Percentiles rank a stretch among this genome's conserved stretches.
phyloP scores from a whole-genome alignment of 805 yeast genomes.

The Candida silvatica region DNA sequence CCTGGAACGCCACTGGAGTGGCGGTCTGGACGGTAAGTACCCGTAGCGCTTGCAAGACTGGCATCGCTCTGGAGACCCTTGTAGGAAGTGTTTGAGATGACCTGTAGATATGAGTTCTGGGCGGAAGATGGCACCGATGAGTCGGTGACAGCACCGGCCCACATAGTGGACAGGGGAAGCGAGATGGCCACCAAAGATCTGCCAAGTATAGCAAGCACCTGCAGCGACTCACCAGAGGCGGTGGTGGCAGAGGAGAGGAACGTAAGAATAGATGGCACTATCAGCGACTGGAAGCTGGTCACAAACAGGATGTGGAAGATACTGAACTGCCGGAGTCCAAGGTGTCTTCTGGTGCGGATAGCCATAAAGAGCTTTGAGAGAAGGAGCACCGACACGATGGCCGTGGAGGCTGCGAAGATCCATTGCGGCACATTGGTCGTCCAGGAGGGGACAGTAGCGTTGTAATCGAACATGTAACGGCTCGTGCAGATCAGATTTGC shows the following conservation, averaged over 20 bases:
- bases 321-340: slow-evolving; percentile 80
- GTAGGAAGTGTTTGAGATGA: background rate
- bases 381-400: slow-evolving; percentile 52
- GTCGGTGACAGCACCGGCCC: slow-evolving; percentile 72
- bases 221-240: slow-evolving; percentile 20
- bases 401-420: slow-evolving; percentile 61
- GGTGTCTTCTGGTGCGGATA: slow-evolving; percentile 56
- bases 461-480: slow-evolving; percentile 7
- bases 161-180: slow-evolving; percentile 76
- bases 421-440: slow-evolving; percentile 47
- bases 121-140: slow-evolving; percentile 32
- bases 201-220: slow-evolving; percentile 43
- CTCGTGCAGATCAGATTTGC: slow-evolving; percentile 30
- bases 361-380: slow-evolving; percentile 61
- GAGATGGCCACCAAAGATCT: slow-evolving; percentile 59
- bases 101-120: slow-evolving; percentile 14
- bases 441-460: slow-evolving; percentile 24
- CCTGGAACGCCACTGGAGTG: background rate
- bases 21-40: too few relatives aligned
- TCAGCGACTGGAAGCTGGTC: slow-evolving; percentile 74
- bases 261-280: slow-evolving; percentile 66
- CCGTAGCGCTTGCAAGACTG: too few relatives aligned
- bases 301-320: slow-evolving; percentile 73
- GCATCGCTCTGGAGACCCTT: background rate
- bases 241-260: slow-evolving; percentile 41